Evolutionary conservation across 345 rosid species (phyloP).

Genomic region (Ailanthus altissimus): DNA sequence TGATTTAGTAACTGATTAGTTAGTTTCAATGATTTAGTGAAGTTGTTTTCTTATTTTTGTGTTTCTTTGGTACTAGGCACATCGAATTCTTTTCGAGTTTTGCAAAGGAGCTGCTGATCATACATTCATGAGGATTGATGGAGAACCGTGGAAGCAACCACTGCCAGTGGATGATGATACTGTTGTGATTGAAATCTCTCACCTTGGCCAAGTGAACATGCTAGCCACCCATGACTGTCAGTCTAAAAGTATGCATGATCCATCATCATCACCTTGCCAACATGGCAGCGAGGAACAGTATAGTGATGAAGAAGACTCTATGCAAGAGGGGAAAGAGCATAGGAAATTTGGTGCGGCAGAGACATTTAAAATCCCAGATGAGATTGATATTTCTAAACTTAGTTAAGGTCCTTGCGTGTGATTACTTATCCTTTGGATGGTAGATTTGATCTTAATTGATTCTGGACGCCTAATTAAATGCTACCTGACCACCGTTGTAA

Average conservation of each 20-base stretch:
- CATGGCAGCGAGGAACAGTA: constrained; percentile 39
- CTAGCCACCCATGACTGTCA: constrained; percentile 73
- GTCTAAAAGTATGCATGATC: constrained; percentile 54
- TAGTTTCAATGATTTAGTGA: neutral
- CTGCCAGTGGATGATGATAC: constrained; percentile 70
- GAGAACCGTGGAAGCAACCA: constrained; percentile 94
- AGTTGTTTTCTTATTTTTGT: neutral
- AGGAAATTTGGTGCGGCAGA: constrained; percentile 92
- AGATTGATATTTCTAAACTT: constrained; percentile 66
- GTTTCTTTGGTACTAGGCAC: constrained; percentile 50
- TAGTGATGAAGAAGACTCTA: constrained; percentile 40
- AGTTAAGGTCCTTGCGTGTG: constrained; percentile 37
- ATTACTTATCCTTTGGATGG: neutral
- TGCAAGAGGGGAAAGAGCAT: constrained; percentile 46
- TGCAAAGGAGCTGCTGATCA: constrained; percentile 70
- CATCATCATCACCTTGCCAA: constrained; percentile 25
- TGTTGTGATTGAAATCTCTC: constrained; percentile 80
- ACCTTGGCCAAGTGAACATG: constrained; percentile 86
- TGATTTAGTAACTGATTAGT: neutral
- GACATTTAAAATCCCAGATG: constrained; percentile 85
- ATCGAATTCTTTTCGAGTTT: constrained; percentile 69
- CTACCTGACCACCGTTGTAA: neutral
- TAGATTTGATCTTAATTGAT: neutral
- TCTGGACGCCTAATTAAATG: neutral
- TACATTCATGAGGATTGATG: constrained; percentile 87